Evolutionary conservation across 768 basidiomycete species (phyloP).

Genomic region (Leccinum rimulosum): DNA sequence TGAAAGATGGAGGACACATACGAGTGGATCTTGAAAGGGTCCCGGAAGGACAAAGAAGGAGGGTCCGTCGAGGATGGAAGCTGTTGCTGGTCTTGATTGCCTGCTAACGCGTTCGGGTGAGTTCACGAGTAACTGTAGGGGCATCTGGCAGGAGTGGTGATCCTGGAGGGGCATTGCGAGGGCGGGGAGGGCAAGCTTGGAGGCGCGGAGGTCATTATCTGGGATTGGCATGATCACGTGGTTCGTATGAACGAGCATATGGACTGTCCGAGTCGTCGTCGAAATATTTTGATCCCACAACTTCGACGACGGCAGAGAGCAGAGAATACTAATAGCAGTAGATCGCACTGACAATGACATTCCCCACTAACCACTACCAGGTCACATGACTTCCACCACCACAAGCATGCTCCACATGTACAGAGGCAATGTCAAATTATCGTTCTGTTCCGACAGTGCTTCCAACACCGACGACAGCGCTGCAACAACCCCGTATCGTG

Average conservation of each 20-base stretch:
- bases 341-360: conserved; percentile 2
- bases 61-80: conserved; percentile 43
- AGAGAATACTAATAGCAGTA: not conserved
- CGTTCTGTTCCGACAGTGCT: conserved; percentile 93
- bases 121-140: conserved; percentile 34
- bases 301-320: not conserved
- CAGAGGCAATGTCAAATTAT: conserved; percentile 94
- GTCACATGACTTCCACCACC: conserved; percentile 39
- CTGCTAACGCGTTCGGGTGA: conserved; percentile 27
- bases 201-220: conserved; percentile 20
- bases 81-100: conserved; percentile 40
- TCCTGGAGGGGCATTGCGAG: conserved; percentile 24
- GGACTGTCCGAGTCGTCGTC: not conserved
- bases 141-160: conserved; percentile 28
- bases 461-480: conserved; percentile 75
- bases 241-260: not conserved
- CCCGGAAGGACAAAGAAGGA: conserved; percentile 41
- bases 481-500: conserved; percentile 63
- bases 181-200: conserved; percentile 11
- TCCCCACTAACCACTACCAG: conserved; percentile 21
- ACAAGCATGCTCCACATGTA: conserved; percentile 92
- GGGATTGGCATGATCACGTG: conserved; percentile 30
- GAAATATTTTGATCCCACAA: not conserved
- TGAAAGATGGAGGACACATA: conserved; percentile 1
- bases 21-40: conserved; percentile 16